These are phyloP conservation scores for Ottelia alismoides DNA, from an alignment of 106 monocot species.

Conservation along the genomic window DNA sequence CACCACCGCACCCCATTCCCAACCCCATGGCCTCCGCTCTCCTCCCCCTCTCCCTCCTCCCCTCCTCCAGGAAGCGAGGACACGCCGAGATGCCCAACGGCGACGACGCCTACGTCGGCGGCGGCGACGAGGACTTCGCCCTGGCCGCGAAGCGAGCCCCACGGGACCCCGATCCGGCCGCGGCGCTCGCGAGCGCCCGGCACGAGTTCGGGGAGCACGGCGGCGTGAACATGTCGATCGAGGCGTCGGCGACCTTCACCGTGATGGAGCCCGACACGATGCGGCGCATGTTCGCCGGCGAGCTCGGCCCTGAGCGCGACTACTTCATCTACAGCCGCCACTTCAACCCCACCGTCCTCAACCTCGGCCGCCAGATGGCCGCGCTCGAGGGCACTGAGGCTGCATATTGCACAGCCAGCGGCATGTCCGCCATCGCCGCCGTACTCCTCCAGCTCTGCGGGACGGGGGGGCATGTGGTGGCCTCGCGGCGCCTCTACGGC, in stretches of 20 bases:
- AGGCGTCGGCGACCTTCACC: conserved; percentile 96
- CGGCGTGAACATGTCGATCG: conserved; percentile 99
- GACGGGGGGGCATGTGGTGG: conserved; percentile 75
- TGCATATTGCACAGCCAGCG: conserved; percentile 91
- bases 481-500: conserved; percentile 83
- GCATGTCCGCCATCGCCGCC: conserved; percentile 88
- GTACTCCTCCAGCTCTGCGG: conserved; percentile 66
- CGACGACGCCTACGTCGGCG: background rate
- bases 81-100: too few species aligned
- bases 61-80: background rate
- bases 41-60: background rate
- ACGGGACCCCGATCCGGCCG: conserved; percentile 39
- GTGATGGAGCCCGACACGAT: conserved; percentile 97
- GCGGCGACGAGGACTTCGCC: conserved; percentile 2
- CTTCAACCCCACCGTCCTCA: conserved; percentile 92
- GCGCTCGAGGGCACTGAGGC: conserved; percentile 94
- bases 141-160: background rate
- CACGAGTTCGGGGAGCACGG: conserved; percentile 99
- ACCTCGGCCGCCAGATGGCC: conserved; percentile 86
- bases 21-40: background rate
- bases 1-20: too few species aligned
- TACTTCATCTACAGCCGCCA: conserved; percentile 92
- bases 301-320: conserved; percentile 89
- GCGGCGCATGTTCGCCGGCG: conserved; percentile 74
- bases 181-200: conserved; percentile 55